phyloP scores from a whole-genome alignment of 495 filamentous ascomycete genomes.

The Penicillium lagena region DNA sequence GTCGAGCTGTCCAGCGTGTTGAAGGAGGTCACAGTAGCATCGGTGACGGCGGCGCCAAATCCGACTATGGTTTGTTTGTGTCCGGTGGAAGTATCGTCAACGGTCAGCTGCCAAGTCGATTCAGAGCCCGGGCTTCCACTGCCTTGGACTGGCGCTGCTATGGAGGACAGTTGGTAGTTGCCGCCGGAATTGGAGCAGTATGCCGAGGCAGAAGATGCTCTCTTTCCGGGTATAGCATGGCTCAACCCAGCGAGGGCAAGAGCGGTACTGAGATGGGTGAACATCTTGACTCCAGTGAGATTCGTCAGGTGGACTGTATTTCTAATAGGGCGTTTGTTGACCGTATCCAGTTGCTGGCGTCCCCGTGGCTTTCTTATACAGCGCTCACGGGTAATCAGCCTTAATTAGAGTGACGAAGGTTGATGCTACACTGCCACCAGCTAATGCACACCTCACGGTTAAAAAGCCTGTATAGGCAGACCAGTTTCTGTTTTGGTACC shows the following conservation, averaged over 20 bases:
- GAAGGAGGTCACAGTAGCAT: constrained; percentile 48
- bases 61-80: constrained; percentile 45
- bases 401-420: no score
- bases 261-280: no score
- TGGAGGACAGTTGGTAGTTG: constrained; percentile 34
- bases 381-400: no score
- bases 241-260: constrained; percentile 8
- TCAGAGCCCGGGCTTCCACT: constrained; percentile 28
- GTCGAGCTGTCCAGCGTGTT: constrained; percentile 31
- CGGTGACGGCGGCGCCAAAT: constrained; percentile 51
- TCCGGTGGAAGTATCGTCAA: constrained; percentile 42
- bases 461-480: no score
- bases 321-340: no score
- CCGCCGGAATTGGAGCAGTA: constrained; percentile 41
- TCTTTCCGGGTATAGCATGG: constrained; percentile 10
- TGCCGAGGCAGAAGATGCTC: constrained; percentile 22
- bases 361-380: no score
- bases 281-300: no score
- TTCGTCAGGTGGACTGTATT: no score
- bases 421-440: no score
- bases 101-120: constrained; percentile 41
- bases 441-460: no score
- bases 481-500: no score
- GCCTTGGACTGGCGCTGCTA: constrained; percentile 36
- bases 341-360: no score